Conservation (phyloP, 768 basidiomycete genomes). For the Crassisporium funariophilum region DNA sequence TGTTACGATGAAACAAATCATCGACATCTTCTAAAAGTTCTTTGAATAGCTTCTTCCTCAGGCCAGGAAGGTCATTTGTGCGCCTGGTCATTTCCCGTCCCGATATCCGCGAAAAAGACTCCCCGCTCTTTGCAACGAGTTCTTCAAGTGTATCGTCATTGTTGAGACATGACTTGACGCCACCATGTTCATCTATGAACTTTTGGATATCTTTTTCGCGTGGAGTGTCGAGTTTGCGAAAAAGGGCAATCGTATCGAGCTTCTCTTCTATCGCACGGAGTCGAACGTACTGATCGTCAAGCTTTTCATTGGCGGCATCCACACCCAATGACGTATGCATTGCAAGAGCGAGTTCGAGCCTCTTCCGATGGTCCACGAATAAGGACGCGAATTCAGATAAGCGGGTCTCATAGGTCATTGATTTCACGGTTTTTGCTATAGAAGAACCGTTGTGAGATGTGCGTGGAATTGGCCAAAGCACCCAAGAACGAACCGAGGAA, state of each 20-base stretch:
- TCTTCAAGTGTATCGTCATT: constrained; percentile 30
- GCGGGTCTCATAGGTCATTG: constrained; percentile 33
- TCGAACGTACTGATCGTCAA: constrained; percentile 20
- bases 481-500: no score
- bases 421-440: constrained; percentile 30
- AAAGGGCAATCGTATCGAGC: constrained; percentile 28
- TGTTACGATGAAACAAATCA: constrained; percentile 37
- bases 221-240: constrained; percentile 34
- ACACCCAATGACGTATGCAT: constrained; percentile 35
- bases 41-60: constrained; percentile 1
- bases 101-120: constrained; percentile 7
- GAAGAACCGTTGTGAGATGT: no score
- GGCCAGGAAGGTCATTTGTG: neutral
- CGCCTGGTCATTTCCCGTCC: neutral
- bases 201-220: constrained; percentile 33
- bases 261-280: constrained; percentile 23
- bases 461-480: no score
- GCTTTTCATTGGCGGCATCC: constrained; percentile 29
- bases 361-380: constrained; percentile 32
- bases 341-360: constrained; percentile 32
- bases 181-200: constrained; percentile 37
- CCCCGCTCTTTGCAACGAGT: constrained; percentile 23
- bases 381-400: constrained; percentile 30
- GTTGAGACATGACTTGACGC: constrained; percentile 30
- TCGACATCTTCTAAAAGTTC: constrained; percentile 37